Evolutionary conservation across 225 moss, liverwort and hornwort species (phyloP).

Genomic region (Pleurozium schreberi): DNA sequence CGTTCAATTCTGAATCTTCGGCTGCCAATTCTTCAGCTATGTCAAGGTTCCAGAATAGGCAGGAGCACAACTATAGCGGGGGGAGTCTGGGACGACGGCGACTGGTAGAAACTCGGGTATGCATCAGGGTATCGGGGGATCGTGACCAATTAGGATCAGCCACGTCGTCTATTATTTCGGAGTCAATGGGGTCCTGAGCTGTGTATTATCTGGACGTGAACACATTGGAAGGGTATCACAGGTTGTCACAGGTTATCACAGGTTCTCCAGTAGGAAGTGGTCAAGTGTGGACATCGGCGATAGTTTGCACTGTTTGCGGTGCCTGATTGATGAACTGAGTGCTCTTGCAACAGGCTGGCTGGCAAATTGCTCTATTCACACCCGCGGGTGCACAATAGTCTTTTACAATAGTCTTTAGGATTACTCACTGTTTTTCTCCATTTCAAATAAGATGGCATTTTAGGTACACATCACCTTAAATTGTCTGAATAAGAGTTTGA

Average conservation of each 20-base stretch:
- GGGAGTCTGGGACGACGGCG: background rate
- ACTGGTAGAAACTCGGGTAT: background rate
- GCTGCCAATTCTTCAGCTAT: background rate
- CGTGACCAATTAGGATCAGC: too few relatives aligned
- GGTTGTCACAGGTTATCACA: background rate
- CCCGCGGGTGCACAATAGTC: background rate
- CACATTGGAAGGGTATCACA: background rate
- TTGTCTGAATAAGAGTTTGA: too few relatives aligned
- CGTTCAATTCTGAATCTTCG: background rate
- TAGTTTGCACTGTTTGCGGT: background rate
- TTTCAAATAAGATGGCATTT: background rate
- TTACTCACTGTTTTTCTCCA: too few relatives aligned
- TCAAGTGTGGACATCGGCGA: background rate
- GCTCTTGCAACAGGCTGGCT: background rate
- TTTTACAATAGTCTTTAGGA: too few relatives aligned
- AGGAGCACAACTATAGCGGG: background rate
- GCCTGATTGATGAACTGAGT: background rate
- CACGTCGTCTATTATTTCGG: background rate
- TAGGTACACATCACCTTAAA: too few relatives aligned
- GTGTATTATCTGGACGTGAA: background rate
- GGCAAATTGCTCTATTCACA: background rate
- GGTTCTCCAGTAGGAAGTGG: background rate
- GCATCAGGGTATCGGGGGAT: background rate
- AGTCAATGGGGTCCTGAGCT: background rate
- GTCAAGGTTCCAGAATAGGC: background rate